Conservation (phyloP, 2,329 filamentous ascomycete species). For the Exophiala oligosperma region DNA sequence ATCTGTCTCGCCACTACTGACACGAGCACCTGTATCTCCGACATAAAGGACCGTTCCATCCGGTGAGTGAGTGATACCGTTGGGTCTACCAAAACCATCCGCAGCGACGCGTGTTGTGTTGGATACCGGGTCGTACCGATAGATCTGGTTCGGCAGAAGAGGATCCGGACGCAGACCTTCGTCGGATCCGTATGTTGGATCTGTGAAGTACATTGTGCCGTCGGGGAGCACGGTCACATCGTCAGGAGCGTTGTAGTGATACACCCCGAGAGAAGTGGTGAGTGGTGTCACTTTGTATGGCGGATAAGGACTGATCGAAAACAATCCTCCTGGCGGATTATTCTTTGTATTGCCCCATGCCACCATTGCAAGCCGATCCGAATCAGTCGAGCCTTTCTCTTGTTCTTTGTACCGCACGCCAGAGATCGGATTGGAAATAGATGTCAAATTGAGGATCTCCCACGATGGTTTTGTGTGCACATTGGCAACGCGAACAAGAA, state of each 20-base stretch:
- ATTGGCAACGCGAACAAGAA: constrained; percentile 6
- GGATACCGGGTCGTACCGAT: constrained; percentile 37
- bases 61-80: constrained; percentile 43
- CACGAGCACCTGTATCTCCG: constrained; percentile 38
- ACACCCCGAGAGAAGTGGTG: constrained; percentile 13
- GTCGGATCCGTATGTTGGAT: constrained; percentile 39
- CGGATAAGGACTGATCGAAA: constrained; percentile 6
- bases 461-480: neutral
- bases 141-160: constrained; percentile 38
- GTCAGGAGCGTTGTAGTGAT: constrained; percentile 38
- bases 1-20: constrained; percentile 4
- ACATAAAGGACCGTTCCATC: constrained; percentile 41
- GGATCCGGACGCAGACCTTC: constrained; percentile 37
- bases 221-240: constrained; percentile 39
- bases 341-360: neutral
- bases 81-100: constrained; percentile 40
- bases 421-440: neutral
- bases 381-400: neutral
- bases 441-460: neutral
- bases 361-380: neutral
- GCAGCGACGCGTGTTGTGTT: constrained; percentile 37
- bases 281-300: constrained; percentile 8
- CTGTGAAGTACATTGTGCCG: constrained; percentile 42
- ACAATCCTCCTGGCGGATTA: constrained; percentile 4
- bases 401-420: neutral